Evolutionary conservation across 805 yeast genomes (phyloP).

Genomic region (Candida maris): DNA sequence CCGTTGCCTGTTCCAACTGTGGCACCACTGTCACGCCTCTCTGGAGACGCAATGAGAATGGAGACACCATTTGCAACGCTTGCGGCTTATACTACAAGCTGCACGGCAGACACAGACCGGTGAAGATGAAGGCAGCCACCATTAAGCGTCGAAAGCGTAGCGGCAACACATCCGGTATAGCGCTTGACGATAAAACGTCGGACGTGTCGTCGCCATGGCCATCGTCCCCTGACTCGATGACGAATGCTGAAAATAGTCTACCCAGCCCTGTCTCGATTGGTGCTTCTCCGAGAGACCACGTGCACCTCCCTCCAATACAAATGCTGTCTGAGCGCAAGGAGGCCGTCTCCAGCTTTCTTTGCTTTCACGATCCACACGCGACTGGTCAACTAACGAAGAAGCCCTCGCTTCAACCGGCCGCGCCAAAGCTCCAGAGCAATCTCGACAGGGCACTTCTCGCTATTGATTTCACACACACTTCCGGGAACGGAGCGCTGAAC

Average conservation of each 20-base stretch:
- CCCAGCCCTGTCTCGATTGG: too few relatives aligned
- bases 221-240: neutral
- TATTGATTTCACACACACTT: constrained; percentile 14
- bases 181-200: neutral
- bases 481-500: constrained; percentile 1
- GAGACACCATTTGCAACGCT: constrained; percentile 84
- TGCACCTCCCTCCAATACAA: too few relatives aligned
- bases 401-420: too few relatives aligned
- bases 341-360: too few relatives aligned
- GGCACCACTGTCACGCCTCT: constrained; percentile 82
- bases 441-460: constrained; percentile 7
- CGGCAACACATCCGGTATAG: constrained; percentile 1
- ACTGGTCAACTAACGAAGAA: too few relatives aligned
- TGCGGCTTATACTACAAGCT: constrained; percentile 76
- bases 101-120: constrained; percentile 76
- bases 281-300: too few relatives aligned
- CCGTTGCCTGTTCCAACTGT: constrained; percentile 80
- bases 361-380: too few relatives aligned
- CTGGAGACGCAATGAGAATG: constrained; percentile 80
- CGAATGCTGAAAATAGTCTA: too few relatives aligned
- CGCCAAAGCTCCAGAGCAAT: too few relatives aligned
- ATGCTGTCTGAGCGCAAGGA: too few relatives aligned
- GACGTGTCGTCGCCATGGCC: neutral
- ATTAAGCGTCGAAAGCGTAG: constrained; percentile 69
- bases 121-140: constrained; percentile 64